phyloP scores from a whole-genome alignment of 73 alveolate species.

The Paramecium pentaurelia region DNA sequence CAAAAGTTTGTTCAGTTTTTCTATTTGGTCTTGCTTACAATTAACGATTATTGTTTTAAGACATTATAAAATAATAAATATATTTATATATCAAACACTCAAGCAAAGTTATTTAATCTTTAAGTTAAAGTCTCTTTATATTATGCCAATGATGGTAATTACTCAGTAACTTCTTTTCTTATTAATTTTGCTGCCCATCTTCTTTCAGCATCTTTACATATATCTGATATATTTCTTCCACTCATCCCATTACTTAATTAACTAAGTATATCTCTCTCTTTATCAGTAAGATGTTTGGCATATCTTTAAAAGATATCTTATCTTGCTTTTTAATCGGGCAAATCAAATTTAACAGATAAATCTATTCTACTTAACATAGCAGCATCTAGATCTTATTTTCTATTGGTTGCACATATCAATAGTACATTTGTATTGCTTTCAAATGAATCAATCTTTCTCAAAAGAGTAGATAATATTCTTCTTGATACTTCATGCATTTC shows the following conservation, averaged over 20 bases:
- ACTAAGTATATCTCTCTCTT: constrained; percentile 63
- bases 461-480: constrained; percentile 80
- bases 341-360: constrained; percentile 63
- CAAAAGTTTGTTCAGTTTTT: not conserved
- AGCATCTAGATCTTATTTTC: constrained; percentile 85
- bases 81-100: not conserved
- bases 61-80: not conserved
- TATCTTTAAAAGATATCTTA: constrained; percentile 79
- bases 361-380: constrained; percentile 83
- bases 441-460: constrained; percentile 46
- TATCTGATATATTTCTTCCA: constrained; percentile 83
- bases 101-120: not conserved
- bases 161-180: constrained; percentile 64
- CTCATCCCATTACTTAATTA: constrained; percentile 64
- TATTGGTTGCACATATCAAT: constrained; percentile 80
- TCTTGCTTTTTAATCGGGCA: constrained; percentile 80
- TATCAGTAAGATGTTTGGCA: constrained; percentile 73
- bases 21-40: not conserved
- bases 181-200: constrained; percentile 82
- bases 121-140: not conserved
- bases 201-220: constrained; percentile 91
- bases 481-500: constrained; percentile 90
- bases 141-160: not conserved
- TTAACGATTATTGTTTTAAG: constrained; percentile 6
- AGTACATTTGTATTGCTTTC: constrained; percentile 81